Evolutionary conservation across 176 grass and related monocot genomes (phyloP).

Genomic region (Puccinellia tenuiflora): DNA sequence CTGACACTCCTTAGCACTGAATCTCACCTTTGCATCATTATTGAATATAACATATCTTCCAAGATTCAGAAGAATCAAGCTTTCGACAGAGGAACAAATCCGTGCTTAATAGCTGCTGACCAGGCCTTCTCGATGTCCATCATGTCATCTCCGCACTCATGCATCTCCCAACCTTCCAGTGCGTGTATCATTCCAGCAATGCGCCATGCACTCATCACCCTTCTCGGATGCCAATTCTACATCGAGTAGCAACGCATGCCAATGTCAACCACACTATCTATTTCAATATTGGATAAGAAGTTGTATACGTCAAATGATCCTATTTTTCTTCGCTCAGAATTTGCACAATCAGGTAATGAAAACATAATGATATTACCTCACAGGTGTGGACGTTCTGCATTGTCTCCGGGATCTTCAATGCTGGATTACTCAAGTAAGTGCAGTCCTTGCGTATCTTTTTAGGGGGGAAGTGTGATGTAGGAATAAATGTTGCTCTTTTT

Average conservation of each 20-base stretch:
- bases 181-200: conserved; percentile 77
- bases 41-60: neutral
- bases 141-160: conserved; percentile 69
- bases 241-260: neutral
- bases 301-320: neutral
- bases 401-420: conserved; percentile 69
- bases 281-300: neutral
- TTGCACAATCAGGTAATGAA: neutral
- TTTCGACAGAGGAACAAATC: conserved; percentile 50
- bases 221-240: conserved; percentile 92
- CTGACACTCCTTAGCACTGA: neutral
- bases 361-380: conserved; percentile 49
- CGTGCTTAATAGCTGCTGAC: conserved; percentile 49
- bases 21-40: neutral
- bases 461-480: conserved; percentile 60
- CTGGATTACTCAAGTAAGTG: conserved; percentile 67
- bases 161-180: conserved; percentile 56
- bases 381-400: conserved; percentile 71
- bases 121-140: conserved; percentile 56
- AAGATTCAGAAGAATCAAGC: conserved; percentile 21
- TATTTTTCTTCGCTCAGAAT: neutral
- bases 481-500: conserved; percentile 55
- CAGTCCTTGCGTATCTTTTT: conserved; percentile 68
- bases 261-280: neutral
- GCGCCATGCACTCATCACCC: conserved; percentile 90